Conservation (phyloP, 140 eudicot genomes). For the Flaveria floridana region DNA sequence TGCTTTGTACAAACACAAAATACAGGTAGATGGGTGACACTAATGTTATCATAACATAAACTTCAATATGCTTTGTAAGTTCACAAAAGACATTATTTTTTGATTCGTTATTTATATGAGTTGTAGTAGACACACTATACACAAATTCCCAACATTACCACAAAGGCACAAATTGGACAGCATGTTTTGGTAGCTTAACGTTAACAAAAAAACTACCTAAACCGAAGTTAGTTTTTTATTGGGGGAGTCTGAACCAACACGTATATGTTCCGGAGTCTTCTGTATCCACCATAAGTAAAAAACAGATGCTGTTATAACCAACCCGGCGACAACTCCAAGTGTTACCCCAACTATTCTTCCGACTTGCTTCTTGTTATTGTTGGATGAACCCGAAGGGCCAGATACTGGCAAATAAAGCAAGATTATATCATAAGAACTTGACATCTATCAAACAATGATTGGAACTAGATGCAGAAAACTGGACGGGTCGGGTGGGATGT, state of each 20-base stretch:
- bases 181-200: slow-evolving; percentile 18
- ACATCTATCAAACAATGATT: background rate
- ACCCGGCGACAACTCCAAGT: slow-evolving; percentile 48
- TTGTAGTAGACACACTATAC: slow-evolving; percentile 9
- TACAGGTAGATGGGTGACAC: too few species aligned
- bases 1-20: too few species aligned
- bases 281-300: slow-evolving; percentile 57
- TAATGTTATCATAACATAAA: too few species aligned
- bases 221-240: slow-evolving; percentile 33
- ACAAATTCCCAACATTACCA: slow-evolving; percentile 19
- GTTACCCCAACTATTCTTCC: slow-evolving; percentile 51
- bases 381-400: slow-evolving; percentile 27
- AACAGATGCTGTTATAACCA: slow-evolving; percentile 40
- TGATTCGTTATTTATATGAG: background rate
- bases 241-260: slow-evolving; percentile 46
- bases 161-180: slow-evolving; percentile 7
- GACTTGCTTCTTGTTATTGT: slow-evolving; percentile 33
- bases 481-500: background rate
- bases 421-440: background rate
- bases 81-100: background rate
- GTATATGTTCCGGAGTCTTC: slow-evolving; percentile 44
- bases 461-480: background rate
- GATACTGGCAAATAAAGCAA: slow-evolving; percentile 37
- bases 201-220: slow-evolving; percentile 17
- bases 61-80: too few species aligned